Evolutionary conservation across 257 asterid species (phyloP).

Genomic region (Solanum tarapatanum): DNA sequence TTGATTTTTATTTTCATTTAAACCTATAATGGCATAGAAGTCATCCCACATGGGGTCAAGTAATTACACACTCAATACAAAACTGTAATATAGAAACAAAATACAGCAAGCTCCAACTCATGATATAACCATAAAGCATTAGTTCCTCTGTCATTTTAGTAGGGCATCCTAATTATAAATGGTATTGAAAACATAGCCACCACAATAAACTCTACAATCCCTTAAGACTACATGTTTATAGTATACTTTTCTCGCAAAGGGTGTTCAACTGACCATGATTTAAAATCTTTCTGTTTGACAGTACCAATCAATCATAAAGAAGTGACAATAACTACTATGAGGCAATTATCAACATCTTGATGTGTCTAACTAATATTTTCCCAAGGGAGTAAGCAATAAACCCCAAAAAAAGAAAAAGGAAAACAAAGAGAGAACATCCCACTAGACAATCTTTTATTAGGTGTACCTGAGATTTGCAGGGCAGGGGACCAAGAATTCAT

Average conservation of each 20-base stretch:
- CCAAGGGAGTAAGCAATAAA: not conserved
- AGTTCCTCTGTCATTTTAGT: not conserved
- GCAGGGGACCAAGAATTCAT: constrained; percentile 49
- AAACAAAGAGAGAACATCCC: constrained; percentile 23
- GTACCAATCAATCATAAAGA: constrained; percentile 48
- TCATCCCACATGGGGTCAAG: not conserved
- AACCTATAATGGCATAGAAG: not conserved
- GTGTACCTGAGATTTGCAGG: constrained; percentile 38
- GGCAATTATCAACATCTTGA: constrained; percentile 55
- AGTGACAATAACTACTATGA: constrained; percentile 57
- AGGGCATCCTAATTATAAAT: not conserved
- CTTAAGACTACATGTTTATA: not conserved
- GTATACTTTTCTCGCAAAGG: not conserved
- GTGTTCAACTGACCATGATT: not conserved
- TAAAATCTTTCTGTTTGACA: not conserved
- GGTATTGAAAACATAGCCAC: not conserved
- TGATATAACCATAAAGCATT: not conserved
- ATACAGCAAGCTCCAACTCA: constrained; percentile 2
- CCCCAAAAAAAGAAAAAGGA: not conserved
- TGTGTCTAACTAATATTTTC: not conserved
- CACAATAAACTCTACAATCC: not conserved
- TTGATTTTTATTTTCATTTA: not conserved
- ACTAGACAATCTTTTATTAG: constrained; percentile 24
- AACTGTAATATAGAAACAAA: not conserved
- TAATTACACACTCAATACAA: not conserved